Evolutionary conservation across 257 asterid genomes (phyloP).

Genomic region (Hygrophila difformis): DNA sequence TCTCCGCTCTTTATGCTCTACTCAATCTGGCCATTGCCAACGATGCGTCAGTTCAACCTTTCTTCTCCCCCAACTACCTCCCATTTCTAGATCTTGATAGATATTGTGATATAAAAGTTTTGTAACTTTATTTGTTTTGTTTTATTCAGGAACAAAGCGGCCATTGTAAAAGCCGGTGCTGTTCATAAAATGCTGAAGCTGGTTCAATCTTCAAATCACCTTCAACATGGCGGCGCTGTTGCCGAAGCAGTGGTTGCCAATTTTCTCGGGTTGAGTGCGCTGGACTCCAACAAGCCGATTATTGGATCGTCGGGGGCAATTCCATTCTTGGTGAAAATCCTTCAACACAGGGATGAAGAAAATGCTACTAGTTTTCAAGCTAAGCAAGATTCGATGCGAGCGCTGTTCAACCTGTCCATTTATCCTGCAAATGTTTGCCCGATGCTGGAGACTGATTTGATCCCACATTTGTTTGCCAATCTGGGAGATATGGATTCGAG

Average conservation of each 20-base stretch:
- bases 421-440: slow-evolving; percentile 32
- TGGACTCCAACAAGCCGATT: slow-evolving; percentile 67
- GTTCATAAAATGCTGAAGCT: slow-evolving; percentile 78
- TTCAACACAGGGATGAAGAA: slow-evolving; percentile 22
- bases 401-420: slow-evolving; percentile 80
- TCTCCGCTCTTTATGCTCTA: slow-evolving; percentile 73
- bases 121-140: too few species aligned
- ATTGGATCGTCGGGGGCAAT: slow-evolving; percentile 81
- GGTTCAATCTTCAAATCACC: slow-evolving; percentile 20
- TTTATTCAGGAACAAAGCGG: slow-evolving; percentile 69
- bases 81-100: too few species aligned
- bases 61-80: neutral
- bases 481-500: slow-evolving; percentile 70
- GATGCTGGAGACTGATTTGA: slow-evolving; percentile 43
- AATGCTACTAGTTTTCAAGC: slow-evolving; percentile 24
- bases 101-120: too few species aligned
- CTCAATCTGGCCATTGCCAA: slow-evolving; percentile 71
- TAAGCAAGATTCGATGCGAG: slow-evolving; percentile 60
- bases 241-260: slow-evolving; percentile 73
- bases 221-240: too few species aligned
- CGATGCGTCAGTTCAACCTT: slow-evolving; percentile 36
- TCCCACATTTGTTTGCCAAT: slow-evolving; percentile 38
- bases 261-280: slow-evolving; percentile 79
- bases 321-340: slow-evolving; percentile 40
- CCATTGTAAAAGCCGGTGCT: slow-evolving; percentile 82